Percentiles rank a stretch among this genome's conserved stretches.
phyloP scores from a whole-genome alignment of 1,284 basidiomycete genomes.

The Ganoderma meredithae region DNA sequence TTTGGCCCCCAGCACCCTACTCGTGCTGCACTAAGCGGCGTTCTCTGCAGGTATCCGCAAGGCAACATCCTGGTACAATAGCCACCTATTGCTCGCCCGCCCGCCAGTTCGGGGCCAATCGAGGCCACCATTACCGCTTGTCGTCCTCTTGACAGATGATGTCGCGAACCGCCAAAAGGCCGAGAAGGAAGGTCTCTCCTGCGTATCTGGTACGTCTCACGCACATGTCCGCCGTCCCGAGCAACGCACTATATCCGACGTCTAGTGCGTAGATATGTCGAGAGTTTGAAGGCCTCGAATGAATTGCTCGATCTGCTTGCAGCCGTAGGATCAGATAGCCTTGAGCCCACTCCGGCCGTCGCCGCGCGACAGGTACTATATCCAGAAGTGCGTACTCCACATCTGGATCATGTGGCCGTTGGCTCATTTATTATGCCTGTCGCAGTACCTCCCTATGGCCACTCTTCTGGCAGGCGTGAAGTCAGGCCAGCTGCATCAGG shows the following conservation, averaged over 20 bases:
- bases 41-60: slow-evolving; percentile 78
- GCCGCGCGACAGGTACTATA: slow-evolving; percentile 72
- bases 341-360: slow-evolving; percentile 65
- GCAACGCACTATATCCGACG: slow-evolving; percentile 5
- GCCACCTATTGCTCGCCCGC: slow-evolving; percentile 68
- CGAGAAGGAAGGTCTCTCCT: slow-evolving; percentile 69
- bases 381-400: slow-evolving; percentile 63
- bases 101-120: slow-evolving; percentile 58
- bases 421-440: slow-evolving; percentile 3
- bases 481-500: slow-evolving; percentile 86
- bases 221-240: slow-evolving; percentile 1
- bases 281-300: slow-evolving; percentile 68
- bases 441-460: slow-evolving; percentile 82
- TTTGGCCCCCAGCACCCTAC: slow-evolving; percentile 28
- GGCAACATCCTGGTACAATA: slow-evolving; percentile 85
- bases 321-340: slow-evolving; percentile 63
- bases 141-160: slow-evolving; percentile 92
- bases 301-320: slow-evolving; percentile 85
- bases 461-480: slow-evolving; percentile 87
- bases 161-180: slow-evolving; percentile 85
- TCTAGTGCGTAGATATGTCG: slow-evolving; percentile 81
- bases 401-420: slow-evolving; percentile 9
- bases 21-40: slow-evolving; percentile 7
- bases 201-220: slow-evolving; percentile 62
- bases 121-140: slow-evolving; percentile 56